Base-by-base conservation (phyloP, 768 basidiomycete genomes). In the Tricholoma matsutake region DNA sequence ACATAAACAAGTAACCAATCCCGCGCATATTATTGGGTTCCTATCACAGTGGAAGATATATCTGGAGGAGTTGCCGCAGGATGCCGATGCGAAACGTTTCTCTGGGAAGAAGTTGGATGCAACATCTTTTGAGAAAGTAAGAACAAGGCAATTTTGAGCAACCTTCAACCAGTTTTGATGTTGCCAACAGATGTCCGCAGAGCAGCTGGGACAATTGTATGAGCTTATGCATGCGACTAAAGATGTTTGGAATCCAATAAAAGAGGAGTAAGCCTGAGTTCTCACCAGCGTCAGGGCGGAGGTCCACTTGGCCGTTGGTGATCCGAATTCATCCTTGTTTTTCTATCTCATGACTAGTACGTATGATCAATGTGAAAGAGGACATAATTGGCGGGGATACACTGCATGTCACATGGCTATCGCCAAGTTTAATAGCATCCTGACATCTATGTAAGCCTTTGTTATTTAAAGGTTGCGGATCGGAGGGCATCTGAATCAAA, bases 41-140 rank as follows among this genome's bases (percentile, higher is more conserved):
- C 80, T 98, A 8, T 89, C 90, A 3, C 92, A 98, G 68, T 99
- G 96, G 96, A 97, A 96, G 73, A 72, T 84, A 60, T 98, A 99
- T 73, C 81, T 98, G 59, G 93, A 96, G 66, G 75, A 84, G 61
- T 71, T 90, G 34, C 86, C 86, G 11, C 74, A 67, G 28, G 82
- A 79, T 13, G 69, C 75, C 5, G 78, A 82, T 35, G 75, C 71
- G 2, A 70, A 75, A 57, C 68, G 66, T 34, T 93, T 90, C 67
- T 68, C 68, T 31, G 90, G 89, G 32, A 87, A 83, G 72, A 88
- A 75, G 61, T 75, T 95, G 37, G 91, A 94, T 71, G 72, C 85
- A 9, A 86, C 84, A 1, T 69, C 85, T 25, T 84, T 92, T 64
- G 92, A 94, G 71, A 92, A 91, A 84, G 92, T 89, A 63, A 43